These are phyloP conservation scores for Colletotrichum sp. DNA, from an alignment of 2,329 filamentous ascomycete genomes.

Conservation along the genomic window DNA sequence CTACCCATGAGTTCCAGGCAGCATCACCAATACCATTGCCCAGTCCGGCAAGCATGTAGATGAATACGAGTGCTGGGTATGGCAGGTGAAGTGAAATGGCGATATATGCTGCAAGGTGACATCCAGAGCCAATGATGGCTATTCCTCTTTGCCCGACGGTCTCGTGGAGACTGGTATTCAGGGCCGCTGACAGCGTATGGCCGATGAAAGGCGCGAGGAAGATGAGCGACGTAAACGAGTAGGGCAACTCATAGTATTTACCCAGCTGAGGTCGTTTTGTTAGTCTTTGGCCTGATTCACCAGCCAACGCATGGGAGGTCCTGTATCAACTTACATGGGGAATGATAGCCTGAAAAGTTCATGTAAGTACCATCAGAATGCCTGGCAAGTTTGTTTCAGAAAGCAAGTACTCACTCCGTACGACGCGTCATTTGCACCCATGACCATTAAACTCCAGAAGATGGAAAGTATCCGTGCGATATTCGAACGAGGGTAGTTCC, in stretches of 20 bases:
- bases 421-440: conserved; percentile 73
- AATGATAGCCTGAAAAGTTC: conserved; percentile 36
- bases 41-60: conserved; percentile 70
- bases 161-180: conserved; percentile 70
- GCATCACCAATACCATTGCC: conserved; percentile 72
- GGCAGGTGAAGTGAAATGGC: conserved; percentile 71
- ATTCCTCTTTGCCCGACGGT: conserved; percentile 73
- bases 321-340: conserved; percentile 34
- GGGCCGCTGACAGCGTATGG: conserved; percentile 65
- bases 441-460: conserved; percentile 66
- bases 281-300: neutral
- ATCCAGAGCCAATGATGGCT: conserved; percentile 66
- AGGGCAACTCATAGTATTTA: conserved; percentile 63
- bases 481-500: conserved; percentile 68
- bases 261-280: neutral
- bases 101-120: conserved; percentile 69
- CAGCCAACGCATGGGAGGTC: neutral
- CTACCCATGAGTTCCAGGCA: conserved; percentile 65
- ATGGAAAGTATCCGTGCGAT: conserved; percentile 62
- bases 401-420: conserved; percentile 56
- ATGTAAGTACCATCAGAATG: neutral
- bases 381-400: neutral
- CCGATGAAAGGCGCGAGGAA: conserved; percentile 72
- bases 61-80: conserved; percentile 69
- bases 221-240: conserved; percentile 68